Evolutionary conservation across 257 asterid genomes (phyloP), one percentile per base, ranked within the genome.

Genomic region (Schizonepeta tenuifolia): DNA sequence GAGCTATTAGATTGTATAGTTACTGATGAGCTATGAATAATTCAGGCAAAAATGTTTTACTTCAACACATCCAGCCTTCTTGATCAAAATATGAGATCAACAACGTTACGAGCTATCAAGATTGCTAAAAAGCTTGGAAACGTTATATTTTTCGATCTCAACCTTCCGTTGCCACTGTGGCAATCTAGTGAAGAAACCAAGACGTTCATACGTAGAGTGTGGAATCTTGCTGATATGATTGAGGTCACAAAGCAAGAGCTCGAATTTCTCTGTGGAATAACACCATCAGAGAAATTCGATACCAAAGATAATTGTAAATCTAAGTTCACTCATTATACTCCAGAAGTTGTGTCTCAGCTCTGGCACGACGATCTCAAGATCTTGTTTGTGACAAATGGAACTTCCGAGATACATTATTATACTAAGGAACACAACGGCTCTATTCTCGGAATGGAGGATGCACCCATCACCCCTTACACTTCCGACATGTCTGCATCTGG

Each of bases 191-290:
- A 81, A 71, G 96, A 91, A 76, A 81, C 99, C 46, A 91, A 76
- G 87, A 60, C 49, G 33, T 86, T 88, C 81, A 77, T 94, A 75
- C 85, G 78, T 58, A 65, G 60, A 65, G 96, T 88, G 3, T 91
- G 96, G 98, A 69, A 79, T 67, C 88, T 86, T 70, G 90, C 98
- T 20, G 88, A 94, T 70, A 81, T 94, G 21, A 83, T 94, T 56
- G 99, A 91, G 84, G 86, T 94, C 78, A 86, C 99, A 9, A 94
- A 87, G 84, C 98, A 94, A 82, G 98, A 94, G 82, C 86, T 94
- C 20, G 99, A 94, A 77, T 94, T 89, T 77, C 96, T 94, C 2
- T 87, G 95, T 78, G 96, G 90, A 35, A 89, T 94, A 66, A 65
- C 82, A 63, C 87, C 95, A 24, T 63, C 84, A 1, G 97, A 91